Evolutionary conservation across 371 early-diverging fungal genomes (phyloP), one percentile per base, ranked within the genome.

Genomic region (Mortierella sp.): DNA sequence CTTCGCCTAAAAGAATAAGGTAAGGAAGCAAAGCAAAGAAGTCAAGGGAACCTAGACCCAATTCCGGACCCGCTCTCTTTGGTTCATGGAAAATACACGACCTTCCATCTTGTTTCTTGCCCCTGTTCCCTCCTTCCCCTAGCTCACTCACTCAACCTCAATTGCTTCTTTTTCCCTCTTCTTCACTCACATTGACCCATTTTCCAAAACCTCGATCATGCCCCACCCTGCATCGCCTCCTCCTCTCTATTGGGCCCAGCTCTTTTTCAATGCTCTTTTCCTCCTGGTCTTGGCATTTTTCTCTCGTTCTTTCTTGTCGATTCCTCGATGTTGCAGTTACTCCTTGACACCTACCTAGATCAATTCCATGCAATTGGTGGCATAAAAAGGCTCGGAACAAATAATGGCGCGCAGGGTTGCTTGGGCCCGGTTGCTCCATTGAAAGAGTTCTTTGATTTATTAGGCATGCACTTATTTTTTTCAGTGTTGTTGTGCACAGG

Each of bases 101-200:
- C 64, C 37, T 37, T 64, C 64, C 64, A 21, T 37, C 64, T 19
- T 64, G 64, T 64, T 37, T 64, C 64, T 64, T 64, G 21, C 37
- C 9, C 37, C 3, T 37, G 0, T 16, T 64, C 64, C 10, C 2
- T 24, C 37, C 21, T 21, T 6, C 37, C 67, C 10, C 24, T 37
- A 21, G 8, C 61, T 34, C 64, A 37, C 40, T 64, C 24, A 64
- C 24, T 31, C 28, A 5, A 5, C 9, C 54, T 21, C 9, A 8
- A 8, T n/a, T n/a, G 8, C 24, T n/a, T n/a, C n/a, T 8, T n/a
- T 26, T 8, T 54, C 59, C 1, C 5, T 59, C n/a, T 31, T 1
- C 31, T 37, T 37, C 37, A 11, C 34, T 37, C 8, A 21, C 19
- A 37, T 21, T 1, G 9, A 6, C 21, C 37, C 21, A 64, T 21